These are phyloP conservation scores for Colletotrichum sansevieriae DNA, from an alignment of 2,329 filamentous ascomycete species.

Conservation along the genomic window DNA sequence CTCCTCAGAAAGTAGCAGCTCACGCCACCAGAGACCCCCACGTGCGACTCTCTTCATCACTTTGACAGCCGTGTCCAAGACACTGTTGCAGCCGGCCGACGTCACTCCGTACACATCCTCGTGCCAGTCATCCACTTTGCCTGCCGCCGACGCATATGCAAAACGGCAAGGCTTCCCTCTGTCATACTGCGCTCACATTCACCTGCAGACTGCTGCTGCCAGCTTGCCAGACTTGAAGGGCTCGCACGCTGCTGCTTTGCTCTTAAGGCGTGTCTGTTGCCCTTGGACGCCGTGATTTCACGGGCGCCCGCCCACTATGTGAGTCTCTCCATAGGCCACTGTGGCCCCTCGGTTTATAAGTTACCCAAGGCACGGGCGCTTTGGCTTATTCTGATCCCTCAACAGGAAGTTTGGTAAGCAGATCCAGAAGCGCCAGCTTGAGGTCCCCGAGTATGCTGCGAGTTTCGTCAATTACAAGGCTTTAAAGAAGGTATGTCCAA, in stretches of 20 bases:
- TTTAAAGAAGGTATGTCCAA: constrained; percentile 86
- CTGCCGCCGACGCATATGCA: constrained; percentile 30
- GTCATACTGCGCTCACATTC: constrained; percentile 22
- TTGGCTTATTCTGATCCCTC: constrained; percentile 22
- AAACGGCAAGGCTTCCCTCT: constrained; percentile 25
- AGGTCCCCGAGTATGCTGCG: constrained; percentile 98
- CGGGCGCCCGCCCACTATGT: constrained; percentile 37
- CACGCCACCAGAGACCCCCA: constrained; percentile 27
- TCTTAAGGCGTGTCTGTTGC: background rate
- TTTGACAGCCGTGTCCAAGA: constrained; percentile 18
- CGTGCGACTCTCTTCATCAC: constrained; percentile 30
- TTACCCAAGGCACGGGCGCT: background rate
- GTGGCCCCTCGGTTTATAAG: background rate
- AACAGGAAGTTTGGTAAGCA: constrained; percentile 99
- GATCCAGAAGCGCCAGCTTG: constrained; percentile 98
- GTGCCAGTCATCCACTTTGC: constrained; percentile 26
- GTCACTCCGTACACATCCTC: constrained; percentile 35
- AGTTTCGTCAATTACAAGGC: constrained; percentile 99
- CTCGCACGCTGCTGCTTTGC: constrained; percentile 6
- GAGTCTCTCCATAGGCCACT: constrained; percentile 10
- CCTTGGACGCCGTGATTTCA: constrained; percentile 33
- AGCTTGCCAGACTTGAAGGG: constrained; percentile 19
- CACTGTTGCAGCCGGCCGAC: constrained; percentile 25
- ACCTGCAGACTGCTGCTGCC: constrained; percentile 29
- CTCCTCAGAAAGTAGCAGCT: constrained; percentile 15